Percentiles rank a stretch among this genome's conserved stretches.
phyloP scores from a whole-genome alignment of 2,329 filamentous ascomycete genomes.

The Fusarium decemcellulare region DNA sequence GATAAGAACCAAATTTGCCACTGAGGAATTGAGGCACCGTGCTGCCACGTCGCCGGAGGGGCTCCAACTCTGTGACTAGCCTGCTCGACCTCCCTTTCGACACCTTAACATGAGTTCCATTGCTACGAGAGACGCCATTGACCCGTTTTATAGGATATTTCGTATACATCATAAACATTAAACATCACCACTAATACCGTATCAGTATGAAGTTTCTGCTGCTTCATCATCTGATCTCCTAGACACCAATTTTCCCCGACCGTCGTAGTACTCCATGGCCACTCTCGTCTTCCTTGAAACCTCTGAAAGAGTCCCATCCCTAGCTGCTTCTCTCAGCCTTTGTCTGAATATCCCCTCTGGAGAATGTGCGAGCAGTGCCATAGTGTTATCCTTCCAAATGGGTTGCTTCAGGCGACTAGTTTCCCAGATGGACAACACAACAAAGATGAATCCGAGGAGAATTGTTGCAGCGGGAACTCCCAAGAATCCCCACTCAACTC shows the following conservation, averaged over 20 bases:
- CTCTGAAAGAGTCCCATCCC: not conserved
- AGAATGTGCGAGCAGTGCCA: constrained; percentile 2
- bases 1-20: too few relatives aligned
- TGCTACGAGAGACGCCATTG: too few relatives aligned
- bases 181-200: too few relatives aligned
- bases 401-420: not conserved
- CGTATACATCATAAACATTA: too few relatives aligned
- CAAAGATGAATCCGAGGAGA: not conserved
- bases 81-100: too few relatives aligned
- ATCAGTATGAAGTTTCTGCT: too few relatives aligned
- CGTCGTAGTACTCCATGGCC: not conserved
- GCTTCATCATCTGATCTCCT: too few relatives aligned
- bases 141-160: too few relatives aligned
- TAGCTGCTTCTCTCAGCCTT: not conserved
- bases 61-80: too few relatives aligned
- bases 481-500: constrained; percentile 8
- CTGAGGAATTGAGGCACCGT: too few relatives aligned
- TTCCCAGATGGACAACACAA: not conserved
- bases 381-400: not conserved
- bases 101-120: too few relatives aligned
- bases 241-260: not conserved
- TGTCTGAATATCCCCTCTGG: not conserved
- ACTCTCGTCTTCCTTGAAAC: not conserved
- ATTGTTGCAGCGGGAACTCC: not conserved
- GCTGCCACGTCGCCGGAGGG: too few relatives aligned